These are phyloP conservation scores for Gamarada debralockiae DNA, from an alignment of 495 filamentous ascomycete genomes.

Conservation along the genomic window DNA sequence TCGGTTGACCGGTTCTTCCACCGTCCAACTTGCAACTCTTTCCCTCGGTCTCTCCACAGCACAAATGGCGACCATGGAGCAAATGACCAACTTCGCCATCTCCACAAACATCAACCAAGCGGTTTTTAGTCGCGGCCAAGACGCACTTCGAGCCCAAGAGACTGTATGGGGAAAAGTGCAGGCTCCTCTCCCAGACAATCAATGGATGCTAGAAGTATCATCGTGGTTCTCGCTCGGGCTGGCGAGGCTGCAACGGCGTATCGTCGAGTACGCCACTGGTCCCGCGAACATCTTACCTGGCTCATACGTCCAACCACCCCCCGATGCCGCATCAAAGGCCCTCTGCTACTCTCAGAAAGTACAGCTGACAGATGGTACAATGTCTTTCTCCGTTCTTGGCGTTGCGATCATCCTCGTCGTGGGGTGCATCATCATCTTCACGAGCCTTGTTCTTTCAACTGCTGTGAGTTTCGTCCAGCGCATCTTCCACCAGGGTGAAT, in stretches of 20 bases:
- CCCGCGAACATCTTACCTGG: background rate
- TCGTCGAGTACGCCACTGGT: conserved; percentile 10
- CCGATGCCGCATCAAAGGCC: background rate
- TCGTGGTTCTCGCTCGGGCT: conserved; percentile 4
- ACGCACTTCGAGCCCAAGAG: background rate
- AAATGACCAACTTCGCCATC: background rate
- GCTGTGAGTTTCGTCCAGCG: no score
- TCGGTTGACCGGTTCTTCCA: background rate
- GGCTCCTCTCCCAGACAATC: conserved; percentile 3
- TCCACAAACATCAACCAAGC: background rate
- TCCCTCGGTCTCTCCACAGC: background rate
- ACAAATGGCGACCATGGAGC: background rate
- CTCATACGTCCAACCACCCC: background rate
- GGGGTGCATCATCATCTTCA: background rate
- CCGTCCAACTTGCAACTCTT: background rate
- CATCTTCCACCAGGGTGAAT: no score
- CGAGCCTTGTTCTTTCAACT: no score
- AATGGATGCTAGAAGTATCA: conserved; percentile 11
- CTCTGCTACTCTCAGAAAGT: background rate
- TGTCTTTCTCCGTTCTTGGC: background rate
- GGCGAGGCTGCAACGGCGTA: background rate
- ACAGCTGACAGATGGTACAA: background rate
- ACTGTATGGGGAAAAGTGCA: no score
- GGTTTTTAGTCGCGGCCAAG: background rate
- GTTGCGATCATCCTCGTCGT: background rate